Evolutionary conservation across 225 moss, liverwort and hornwort species (phyloP), one percentile per base, ranked within the genome.

Genomic region (Climacium dendroides): DNA sequence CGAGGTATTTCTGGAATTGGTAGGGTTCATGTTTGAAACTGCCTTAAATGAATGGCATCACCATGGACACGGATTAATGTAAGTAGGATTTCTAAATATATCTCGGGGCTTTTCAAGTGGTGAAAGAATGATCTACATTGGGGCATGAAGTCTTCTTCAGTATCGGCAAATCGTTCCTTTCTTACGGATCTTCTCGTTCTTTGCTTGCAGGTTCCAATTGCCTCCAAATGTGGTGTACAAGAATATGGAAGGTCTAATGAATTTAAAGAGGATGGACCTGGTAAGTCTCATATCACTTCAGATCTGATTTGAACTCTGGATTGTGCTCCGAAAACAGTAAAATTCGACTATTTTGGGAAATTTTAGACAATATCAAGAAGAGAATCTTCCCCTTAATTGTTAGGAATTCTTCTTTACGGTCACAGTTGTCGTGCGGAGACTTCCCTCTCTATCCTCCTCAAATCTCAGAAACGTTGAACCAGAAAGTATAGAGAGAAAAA

Each of bases 231-330:
- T 97, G 53, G 77, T 62, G 30, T 90, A 95, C 88, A 97, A 96
- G 89, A 98, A 95, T 74, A 74, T 98, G 74, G 96, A 96, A 87
- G 97, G 96, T 52, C 92, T 98, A 39, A 84, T 92, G 90, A 89
- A 94, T 57, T 85, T 97, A 13, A 78, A 90, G 24, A 85, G 59
- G 43, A 91, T 95, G 95, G 93, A 93, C 63, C 92, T 92, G 37
- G 93, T 90, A 84, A 13, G 87, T 77, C 11, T 87, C 45, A 34
- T 39, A 57, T 19, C 35, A 69, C 54, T 69, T 69, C 67, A 69
- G 58, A 73, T 69, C 60, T 53, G 34, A 35, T 74, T 83, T 18
- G 50, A 59, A 63, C 25, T 28, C 24, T 28, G 2, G 41, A 29
- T 57, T 62, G 65, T 72, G 41, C 34, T 55, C 32, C 17, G n/a